These are phyloP conservation scores for Curvularia verruculosa DNA, from an alignment of 2,329 filamentous ascomycete genomes.

Conservation along the genomic window DNA sequence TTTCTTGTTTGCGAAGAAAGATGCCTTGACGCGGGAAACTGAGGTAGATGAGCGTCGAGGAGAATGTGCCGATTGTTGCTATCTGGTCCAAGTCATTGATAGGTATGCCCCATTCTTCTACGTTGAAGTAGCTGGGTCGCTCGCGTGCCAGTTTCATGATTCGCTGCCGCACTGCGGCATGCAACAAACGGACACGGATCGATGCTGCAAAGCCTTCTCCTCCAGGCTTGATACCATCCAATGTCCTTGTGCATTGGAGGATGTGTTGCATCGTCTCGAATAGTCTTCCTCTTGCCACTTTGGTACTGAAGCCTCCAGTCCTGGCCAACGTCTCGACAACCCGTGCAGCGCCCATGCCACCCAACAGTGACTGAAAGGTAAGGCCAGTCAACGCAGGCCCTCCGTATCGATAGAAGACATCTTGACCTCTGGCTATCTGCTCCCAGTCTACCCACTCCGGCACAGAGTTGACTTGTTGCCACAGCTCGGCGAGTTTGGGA, in stretches of 20 bases:
- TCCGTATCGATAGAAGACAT: conserved; percentile 78
- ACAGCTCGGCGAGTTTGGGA: conserved; percentile 63
- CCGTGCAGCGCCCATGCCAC: conserved; percentile 73
- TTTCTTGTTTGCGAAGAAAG: conserved; percentile 66
- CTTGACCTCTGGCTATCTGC: conserved; percentile 74
- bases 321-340: conserved; percentile 76
- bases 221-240: conserved; percentile 70
- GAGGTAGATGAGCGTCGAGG: conserved; percentile 69
- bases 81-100: conserved; percentile 79
- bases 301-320: conserved; percentile 74
- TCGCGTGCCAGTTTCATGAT: conserved; percentile 66
- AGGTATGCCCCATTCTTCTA: conserved; percentile 65
- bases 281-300: conserved; percentile 68
- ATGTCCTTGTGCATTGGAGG: conserved; percentile 70
- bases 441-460: conserved; percentile 81
- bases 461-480: conserved; percentile 69
- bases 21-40: conserved; percentile 76
- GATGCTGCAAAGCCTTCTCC: conserved; percentile 70
- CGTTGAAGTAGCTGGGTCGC: conserved; percentile 67
- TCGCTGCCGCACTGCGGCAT: conserved; percentile 69
- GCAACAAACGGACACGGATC: conserved; percentile 71
- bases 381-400: conserved; percentile 68
- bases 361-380: conserved; percentile 69
- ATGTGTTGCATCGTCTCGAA: conserved; percentile 79
- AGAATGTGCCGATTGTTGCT: conserved; percentile 74